These are phyloP conservation scores for Volvox reticuliferus DNA, from an alignment of 139 green algal genomes.

Conservation along the genomic window DNA sequence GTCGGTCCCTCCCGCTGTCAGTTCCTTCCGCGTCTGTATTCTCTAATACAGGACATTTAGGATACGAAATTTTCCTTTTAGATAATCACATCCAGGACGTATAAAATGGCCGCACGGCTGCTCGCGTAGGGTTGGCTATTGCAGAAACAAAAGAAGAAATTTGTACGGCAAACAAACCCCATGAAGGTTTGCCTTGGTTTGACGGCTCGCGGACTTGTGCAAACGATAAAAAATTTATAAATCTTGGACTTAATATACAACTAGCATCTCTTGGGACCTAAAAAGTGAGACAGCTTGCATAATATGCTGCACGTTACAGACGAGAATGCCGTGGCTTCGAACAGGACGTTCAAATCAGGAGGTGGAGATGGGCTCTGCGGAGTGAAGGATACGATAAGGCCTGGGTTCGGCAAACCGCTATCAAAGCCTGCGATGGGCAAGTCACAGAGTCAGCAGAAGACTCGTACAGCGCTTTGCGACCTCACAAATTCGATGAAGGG, in stretches of 20 bases:
- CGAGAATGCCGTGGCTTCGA: not conserved
- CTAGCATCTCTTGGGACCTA: not conserved
- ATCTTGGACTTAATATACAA: not conserved
- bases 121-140: no score
- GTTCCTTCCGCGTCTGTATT: no score
- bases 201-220: no score
- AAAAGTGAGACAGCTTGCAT: not conserved
- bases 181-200: not conserved
- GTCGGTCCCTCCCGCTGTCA: no score
- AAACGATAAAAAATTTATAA: not conserved
- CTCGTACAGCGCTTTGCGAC: not conserved
- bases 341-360: not conserved
- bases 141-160: no score
- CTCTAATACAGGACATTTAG: no score
- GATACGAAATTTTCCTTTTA: no score
- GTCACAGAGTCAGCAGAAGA: not conserved
- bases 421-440: not conserved
- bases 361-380: not conserved
- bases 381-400: not conserved
- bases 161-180: not conserved
- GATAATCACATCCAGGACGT: no score
- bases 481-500: not conserved
- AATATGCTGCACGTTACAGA: constrained; percentile 5
- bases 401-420: not conserved
- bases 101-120: no score